Percentiles rank a stretch among this genome's conserved stretches.
These are phyloP conservation scores for Globisporangium spinosum DNA, from an alignment of 352 stramenopile genomes.

Conservation along the genomic window DNA sequence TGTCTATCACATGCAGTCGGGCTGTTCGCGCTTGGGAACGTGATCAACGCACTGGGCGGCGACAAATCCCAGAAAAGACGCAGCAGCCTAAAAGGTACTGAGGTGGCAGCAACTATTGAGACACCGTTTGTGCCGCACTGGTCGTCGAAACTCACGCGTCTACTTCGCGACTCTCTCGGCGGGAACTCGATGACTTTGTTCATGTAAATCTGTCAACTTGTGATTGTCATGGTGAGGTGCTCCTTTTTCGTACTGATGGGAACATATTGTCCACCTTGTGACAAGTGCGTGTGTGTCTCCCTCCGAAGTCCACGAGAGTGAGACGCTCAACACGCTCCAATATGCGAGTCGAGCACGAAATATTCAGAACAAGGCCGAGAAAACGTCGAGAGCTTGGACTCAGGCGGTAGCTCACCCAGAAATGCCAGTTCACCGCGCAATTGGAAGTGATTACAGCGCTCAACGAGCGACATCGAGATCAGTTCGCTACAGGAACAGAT, in stretches of 20 bases:
- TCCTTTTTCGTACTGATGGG: neutral
- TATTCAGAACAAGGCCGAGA: conserved; percentile 75
- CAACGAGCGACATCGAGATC: conserved; percentile 42
- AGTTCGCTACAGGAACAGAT: conserved; percentile 41
- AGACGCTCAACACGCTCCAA: conserved; percentile 67
- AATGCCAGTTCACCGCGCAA: conserved; percentile 14
- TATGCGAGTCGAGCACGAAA: conserved; percentile 70
- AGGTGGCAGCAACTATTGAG: neutral
- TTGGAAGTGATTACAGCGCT: conserved; percentile 12
- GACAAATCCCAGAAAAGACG: conserved; percentile 27
- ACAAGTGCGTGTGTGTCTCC: conserved; percentile 68
- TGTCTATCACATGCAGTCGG: conserved; percentile 25
- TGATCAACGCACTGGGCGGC: conserved; percentile 55
- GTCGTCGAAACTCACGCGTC: conserved; percentile 48
- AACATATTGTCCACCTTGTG: neutral
- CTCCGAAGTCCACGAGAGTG: conserved; percentile 36
- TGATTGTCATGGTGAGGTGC: neutral
- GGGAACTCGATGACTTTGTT: conserved; percentile 59
- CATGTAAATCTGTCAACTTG: conserved; percentile 27
- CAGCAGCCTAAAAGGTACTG: conserved; percentile 16
- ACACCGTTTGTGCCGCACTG: conserved; percentile 39
- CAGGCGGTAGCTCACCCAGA: neutral
- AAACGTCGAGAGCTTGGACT: conserved; percentile 42
- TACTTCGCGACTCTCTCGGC: conserved; percentile 49
- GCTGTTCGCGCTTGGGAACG: conserved; percentile 43